Percentiles rank a stretch among this genome's conserved stretches.
Evolutionary conservation across 2,329 filamentous ascomycete species (phyloP).

Genomic region (Anthostomella pinea): DNA sequence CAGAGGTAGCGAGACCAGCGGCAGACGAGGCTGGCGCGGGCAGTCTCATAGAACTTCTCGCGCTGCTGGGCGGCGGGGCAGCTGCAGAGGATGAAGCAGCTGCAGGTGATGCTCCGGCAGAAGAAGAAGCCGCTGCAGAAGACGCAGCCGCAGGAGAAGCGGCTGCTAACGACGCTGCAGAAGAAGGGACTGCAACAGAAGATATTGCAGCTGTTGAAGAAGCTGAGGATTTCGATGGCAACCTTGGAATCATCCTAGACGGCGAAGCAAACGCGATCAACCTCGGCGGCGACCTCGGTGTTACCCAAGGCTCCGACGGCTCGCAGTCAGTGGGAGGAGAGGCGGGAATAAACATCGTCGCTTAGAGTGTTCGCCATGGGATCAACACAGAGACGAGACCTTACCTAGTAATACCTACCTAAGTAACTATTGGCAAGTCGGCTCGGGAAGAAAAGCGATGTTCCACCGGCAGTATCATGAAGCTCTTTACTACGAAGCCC

Average conservation of each 20-base stretch:
- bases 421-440: no score
- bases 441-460: no score
- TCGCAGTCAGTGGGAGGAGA: slow-evolving; percentile 21
- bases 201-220: slow-evolving; percentile 11
- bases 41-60: no score
- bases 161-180: slow-evolving; percentile 4
- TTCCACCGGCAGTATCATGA: no score
- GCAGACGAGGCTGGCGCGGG: no score
- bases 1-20: no score
- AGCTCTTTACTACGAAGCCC: no score
- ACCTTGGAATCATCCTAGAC: slow-evolving; percentile 16
- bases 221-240: slow-evolving; percentile 18
- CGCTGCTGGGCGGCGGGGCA: no score
- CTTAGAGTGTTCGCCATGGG: no score
- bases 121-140: not conserved
- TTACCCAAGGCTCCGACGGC: slow-evolving; percentile 21
- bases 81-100: not conserved
- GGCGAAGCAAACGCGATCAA: slow-evolving; percentile 14
- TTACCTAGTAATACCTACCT: no score
- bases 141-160: slow-evolving; percentile 2
- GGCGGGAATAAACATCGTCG: slow-evolving; percentile 19
- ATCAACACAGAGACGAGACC: no score
- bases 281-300: slow-evolving; percentile 19
- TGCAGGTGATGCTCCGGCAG: not conserved
- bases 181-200: not conserved